Base-by-base conservation (phyloP, 768 basidiomycete genomes). In the Lactarius trivialis region DNA sequence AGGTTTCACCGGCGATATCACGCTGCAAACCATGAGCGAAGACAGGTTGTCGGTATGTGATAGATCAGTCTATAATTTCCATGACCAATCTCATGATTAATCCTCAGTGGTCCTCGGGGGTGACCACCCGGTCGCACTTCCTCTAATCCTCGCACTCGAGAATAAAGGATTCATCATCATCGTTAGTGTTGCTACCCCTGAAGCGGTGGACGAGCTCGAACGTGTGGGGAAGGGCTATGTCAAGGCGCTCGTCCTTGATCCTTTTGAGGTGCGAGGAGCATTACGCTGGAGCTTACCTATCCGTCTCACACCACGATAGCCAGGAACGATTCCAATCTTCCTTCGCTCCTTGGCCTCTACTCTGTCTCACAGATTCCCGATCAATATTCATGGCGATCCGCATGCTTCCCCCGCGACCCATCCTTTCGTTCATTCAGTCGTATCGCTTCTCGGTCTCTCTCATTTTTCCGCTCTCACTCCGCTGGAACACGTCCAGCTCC, bases 91-190 rank as follows among this genome's bases (percentile, higher is more conserved):
- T 68, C 54, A 43, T 32, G 24, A 32, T 26, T 49, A 12, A 43
- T 32, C 21, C 68, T 24, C 65, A 91, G 90, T 93, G 39, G 80
- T 93, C 30, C 79, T 93, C 43, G 93, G 93, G 30, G 93, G 86
- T 9, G 93, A 94, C 69, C 79, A 81, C 21, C 82, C 86, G 0
- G 76, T 85, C 55, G 91, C 83, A 7, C 76, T 85, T n/a, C 83
- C 89, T 8, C 73, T 94, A 45, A 85, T 93, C 57, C 69, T 81
- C 51, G 86, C 86, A 57, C 77, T 95, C 50, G 90, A 93, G 74
- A 79, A 77, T 69, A 82, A 85, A 63, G 92, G 90, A 0, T 94
- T 88, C 69, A 88, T 93, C 68, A 86, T 95, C 39, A 84, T 95
- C 65, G 78, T 85, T 4, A 93, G 88, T 63, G 92, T 93, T 19